These are phyloP conservation scores for Prunus mongolica DNA, from an alignment of 306 rosid genomes.

Conservation along the genomic window DNA sequence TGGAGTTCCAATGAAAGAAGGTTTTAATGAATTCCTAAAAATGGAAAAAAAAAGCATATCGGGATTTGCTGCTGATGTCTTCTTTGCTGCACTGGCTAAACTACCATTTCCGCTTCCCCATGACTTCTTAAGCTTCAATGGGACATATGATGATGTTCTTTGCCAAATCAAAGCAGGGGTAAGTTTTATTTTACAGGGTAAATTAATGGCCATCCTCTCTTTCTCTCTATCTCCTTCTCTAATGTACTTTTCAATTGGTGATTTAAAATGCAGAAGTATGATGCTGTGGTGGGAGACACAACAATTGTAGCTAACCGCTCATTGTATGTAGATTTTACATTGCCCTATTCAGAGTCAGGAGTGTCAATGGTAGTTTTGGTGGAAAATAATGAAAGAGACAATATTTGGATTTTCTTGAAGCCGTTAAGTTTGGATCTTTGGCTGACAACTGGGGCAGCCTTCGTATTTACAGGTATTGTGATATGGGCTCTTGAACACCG, in stretches of 20 bases:
- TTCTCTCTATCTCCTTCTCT: too few species aligned
- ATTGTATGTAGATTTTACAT: slow-evolving; percentile 34
- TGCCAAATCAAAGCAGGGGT: slow-evolving; percentile 14
- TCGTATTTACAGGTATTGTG: slow-evolving; percentile 27
- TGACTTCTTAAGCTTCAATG: slow-evolving; percentile 7
- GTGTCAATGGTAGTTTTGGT: slow-evolving; percentile 36
- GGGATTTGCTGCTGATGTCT: slow-evolving; percentile 30
- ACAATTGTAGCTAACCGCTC: slow-evolving; percentile 36
- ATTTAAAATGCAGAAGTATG: slow-evolving; percentile 16
- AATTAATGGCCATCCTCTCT: not conserved
- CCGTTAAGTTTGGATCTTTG: slow-evolving; percentile 40
- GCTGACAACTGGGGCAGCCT: slow-evolving; percentile 24
- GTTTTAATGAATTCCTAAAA: slow-evolving; percentile 20
- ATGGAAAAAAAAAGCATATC: slow-evolving; percentile 5
- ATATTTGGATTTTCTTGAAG: slow-evolving; percentile 45
- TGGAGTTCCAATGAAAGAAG: slow-evolving; percentile 26
- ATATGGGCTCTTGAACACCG: slow-evolving; percentile 35
- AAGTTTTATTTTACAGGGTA: not conserved
- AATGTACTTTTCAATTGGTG: not conserved
- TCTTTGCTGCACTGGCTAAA: slow-evolving; percentile 11
- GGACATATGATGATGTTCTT: slow-evolving; percentile 21
- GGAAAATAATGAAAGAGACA: slow-evolving; percentile 10
- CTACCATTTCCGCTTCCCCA: slow-evolving; percentile 27
- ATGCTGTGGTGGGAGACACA: slow-evolving; percentile 43
- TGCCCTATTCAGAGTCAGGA: slow-evolving; percentile 38